Evolutionary conservation across 257 asterid genomes (phyloP).

Genomic region (Striga asiatica): DNA sequence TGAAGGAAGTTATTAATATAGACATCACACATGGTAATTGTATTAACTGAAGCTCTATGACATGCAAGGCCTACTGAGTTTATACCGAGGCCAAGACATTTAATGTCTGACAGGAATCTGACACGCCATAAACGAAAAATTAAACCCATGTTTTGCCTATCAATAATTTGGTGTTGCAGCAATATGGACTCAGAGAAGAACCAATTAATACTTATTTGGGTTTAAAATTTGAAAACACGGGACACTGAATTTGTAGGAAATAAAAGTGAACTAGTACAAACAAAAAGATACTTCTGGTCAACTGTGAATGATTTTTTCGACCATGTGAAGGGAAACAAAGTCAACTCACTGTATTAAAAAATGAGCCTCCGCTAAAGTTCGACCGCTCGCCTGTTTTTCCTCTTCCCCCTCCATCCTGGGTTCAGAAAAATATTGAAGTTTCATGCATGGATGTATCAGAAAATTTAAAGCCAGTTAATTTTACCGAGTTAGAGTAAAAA

Average conservation of each 20-base stretch:
- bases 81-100: no score
- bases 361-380: slow-evolving; percentile 63
- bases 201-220: not conserved
- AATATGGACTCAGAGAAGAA: not conserved
- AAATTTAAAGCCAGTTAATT: no score
- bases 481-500: no score
- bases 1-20: no score
- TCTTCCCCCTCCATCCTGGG: slow-evolving; percentile 33
- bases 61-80: no score
- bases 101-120: no score
- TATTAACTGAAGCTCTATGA: no score
- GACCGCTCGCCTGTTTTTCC: slow-evolving; percentile 35
- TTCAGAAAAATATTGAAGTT: not conserved
- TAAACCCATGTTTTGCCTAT: no score
- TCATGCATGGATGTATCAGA: no score
- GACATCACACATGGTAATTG: no score
- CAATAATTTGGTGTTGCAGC: no score
- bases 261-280: not conserved
- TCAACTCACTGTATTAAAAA: slow-evolving; percentile 45
- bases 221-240: not conserved
- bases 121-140: no score
- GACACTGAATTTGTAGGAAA: not conserved
- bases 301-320: slow-evolving; percentile 8
- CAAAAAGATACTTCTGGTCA: not conserved
- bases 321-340: slow-evolving; percentile 9